Conservation (phyloP, 2,329 filamentous ascomycete species). For the Aureobasidium pullulans region DNA sequence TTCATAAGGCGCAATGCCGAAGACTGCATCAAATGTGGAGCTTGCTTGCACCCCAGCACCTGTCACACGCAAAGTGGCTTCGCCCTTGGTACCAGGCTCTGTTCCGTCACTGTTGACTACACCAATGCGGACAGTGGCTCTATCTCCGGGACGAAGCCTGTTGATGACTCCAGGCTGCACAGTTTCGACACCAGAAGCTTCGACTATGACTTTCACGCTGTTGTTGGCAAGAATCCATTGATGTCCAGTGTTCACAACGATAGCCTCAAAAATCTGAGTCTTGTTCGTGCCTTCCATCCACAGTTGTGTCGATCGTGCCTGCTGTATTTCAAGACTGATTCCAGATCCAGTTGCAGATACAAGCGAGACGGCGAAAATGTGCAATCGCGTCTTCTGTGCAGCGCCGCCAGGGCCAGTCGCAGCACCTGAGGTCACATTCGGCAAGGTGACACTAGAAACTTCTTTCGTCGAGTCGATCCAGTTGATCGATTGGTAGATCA, state of each 20-base stretch:
- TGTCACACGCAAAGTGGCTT: constrained; percentile 25
- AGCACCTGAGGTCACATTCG: constrained; percentile 30
- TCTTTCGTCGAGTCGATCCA: constrained; percentile 35
- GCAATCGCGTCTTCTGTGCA: constrained; percentile 25
- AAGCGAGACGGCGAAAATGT: constrained; percentile 34
- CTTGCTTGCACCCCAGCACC: constrained; percentile 22
- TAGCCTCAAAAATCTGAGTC: constrained; percentile 32
- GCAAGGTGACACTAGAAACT: constrained; percentile 29
- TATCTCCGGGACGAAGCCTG: constrained; percentile 34
- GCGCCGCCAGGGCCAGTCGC: constrained; percentile 27
- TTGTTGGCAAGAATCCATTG: constrained; percentile 29
- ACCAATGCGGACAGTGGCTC: constrained; percentile 31
- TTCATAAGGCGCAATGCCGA: constrained; percentile 28
- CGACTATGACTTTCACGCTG: constrained; percentile 28
- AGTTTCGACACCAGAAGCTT: constrained; percentile 28
- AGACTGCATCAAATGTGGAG: constrained; percentile 30
- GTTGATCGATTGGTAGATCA: constrained; percentile 34
- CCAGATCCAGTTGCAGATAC: constrained; percentile 23
- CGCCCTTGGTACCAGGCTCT: constrained; percentile 23
- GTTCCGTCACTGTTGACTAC: constrained; percentile 29
- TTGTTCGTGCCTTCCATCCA: constrained; percentile 34
- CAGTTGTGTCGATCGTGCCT: constrained; percentile 35
- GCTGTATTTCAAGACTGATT: constrained; percentile 29
- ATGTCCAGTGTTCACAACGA: constrained; percentile 32
- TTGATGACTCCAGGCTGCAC: constrained; percentile 31